These are phyloP conservation scores for Thecaphora thlaspeos DNA, from an alignment of 1,284 basidiomycete genomes.

Conservation along the genomic window DNA sequence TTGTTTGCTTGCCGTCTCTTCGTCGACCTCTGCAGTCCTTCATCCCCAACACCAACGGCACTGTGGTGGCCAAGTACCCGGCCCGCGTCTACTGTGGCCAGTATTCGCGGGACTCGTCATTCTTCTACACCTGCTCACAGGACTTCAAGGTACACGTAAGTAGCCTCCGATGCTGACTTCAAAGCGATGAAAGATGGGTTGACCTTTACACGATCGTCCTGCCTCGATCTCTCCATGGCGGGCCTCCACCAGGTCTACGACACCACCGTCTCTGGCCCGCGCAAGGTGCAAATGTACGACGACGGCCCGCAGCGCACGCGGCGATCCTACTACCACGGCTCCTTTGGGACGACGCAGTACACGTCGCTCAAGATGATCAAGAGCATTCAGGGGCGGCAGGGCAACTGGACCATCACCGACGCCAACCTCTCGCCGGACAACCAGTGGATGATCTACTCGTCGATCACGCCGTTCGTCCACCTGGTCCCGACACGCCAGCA, in stretches of 20 bases:
- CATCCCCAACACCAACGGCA: slow-evolving; percentile 82
- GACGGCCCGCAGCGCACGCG: slow-evolving; percentile 24
- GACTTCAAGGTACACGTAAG: slow-evolving; percentile 70
- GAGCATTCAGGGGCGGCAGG: slow-evolving; percentile 47
- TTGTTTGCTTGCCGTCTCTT: no score
- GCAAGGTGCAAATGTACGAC: slow-evolving; percentile 24
- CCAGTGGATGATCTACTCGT: slow-evolving; percentile 83
- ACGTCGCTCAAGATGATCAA: slow-evolving; percentile 51
- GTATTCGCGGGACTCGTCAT: slow-evolving; percentile 66
- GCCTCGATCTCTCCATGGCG: no score
- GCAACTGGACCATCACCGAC: slow-evolving; percentile 63
- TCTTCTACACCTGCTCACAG: slow-evolving; percentile 61
- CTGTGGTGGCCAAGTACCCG: slow-evolving; percentile 77
- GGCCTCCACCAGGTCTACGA: slow-evolving; percentile 16
- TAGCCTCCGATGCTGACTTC: not conserved
- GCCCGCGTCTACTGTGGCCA: slow-evolving; percentile 89
- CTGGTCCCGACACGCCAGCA: slow-evolving; percentile 72
- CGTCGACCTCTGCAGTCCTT: slow-evolving; percentile 61
- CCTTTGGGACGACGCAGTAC: slow-evolving; percentile 59
- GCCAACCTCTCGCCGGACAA: slow-evolving; percentile 89
- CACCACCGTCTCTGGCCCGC: slow-evolving; percentile 19
- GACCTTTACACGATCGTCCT: no score
- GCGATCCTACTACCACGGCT: slow-evolving; percentile 28
- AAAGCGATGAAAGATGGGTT: no score
- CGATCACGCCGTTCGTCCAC: slow-evolving; percentile 67